Conservation (phyloP, 2,329 filamentous ascomycete genomes). For the Neoarthrinium moseri region DNA sequence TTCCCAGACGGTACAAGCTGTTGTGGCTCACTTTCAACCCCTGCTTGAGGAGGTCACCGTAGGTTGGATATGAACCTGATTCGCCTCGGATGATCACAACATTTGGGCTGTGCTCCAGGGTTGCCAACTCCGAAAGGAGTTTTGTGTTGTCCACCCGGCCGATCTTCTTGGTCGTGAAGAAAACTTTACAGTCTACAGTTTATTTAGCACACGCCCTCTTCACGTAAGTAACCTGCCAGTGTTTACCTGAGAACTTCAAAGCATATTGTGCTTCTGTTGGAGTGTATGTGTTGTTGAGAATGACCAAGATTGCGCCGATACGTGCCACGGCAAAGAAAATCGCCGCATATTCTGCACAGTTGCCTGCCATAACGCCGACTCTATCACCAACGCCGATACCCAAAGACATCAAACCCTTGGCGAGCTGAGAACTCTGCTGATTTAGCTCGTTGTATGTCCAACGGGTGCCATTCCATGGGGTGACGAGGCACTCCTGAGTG, state of each 20-base stretch:
- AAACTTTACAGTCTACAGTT: conserved; percentile 68
- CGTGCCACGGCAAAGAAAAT: conserved; percentile 72
- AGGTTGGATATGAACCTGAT: conserved; percentile 55
- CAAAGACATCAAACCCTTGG: conserved; percentile 64
- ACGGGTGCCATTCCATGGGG: conserved; percentile 72
- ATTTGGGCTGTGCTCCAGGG: conserved; percentile 42
- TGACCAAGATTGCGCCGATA: conserved; percentile 68
- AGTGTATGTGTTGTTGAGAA: conserved; percentile 82
- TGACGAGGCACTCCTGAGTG: conserved; percentile 66
- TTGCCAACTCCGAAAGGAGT: conserved; percentile 54
- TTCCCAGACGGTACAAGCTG: conserved; percentile 50
- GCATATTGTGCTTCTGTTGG: conserved; percentile 70
- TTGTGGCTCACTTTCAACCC: conserved; percentile 49
- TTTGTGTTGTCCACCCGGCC: conserved; percentile 62
- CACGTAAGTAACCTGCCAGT: not conserved
- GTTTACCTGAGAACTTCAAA: conserved; percentile 64
- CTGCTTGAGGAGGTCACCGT: conserved; percentile 54
- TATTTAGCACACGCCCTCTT: no score
- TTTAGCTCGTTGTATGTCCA: conserved; percentile 71
- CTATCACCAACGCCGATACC: conserved; percentile 68
- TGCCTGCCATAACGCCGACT: conserved; percentile 72
- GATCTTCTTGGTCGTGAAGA: conserved; percentile 71
- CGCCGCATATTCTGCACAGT: conserved; percentile 79
- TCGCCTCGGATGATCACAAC: conserved; percentile 62
- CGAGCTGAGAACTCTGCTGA: conserved; percentile 59